Evolutionary conservation across 2,329 filamentous ascomycete genomes (phyloP), one percentile per base, ranked within the genome.

Genomic region (Monosporascus ibericus): DNA sequence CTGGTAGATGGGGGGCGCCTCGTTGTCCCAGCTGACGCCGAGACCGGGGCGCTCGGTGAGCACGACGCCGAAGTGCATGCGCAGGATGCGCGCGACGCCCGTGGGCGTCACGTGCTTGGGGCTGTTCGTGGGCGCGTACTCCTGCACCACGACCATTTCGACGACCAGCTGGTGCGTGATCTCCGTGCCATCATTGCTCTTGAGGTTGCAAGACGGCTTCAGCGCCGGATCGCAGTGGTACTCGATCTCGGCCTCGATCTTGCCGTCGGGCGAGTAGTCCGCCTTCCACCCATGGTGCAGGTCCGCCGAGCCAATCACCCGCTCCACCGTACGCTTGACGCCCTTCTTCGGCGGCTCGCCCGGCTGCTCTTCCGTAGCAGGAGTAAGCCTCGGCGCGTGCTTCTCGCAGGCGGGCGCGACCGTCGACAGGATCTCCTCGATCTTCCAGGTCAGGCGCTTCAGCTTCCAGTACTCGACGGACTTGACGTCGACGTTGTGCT

Each of bases 1-100:
- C 70, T 94, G 87, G 72, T 99, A 99, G 60, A 95, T 82, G 1
- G 92, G 92, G 14, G 92, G 92, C 65, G 89, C 85, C 75, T 99
- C 92, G 71, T 96, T 92, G 62, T 97, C 92, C 92, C 94, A 99
- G 61, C 88, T 90, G 63, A 99, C 92, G 48, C 92, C 92, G 67
- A 96, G 81, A 18, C 92, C 92, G 20, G 82, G 82, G 54, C 89
- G 82, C 72, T 95, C 88, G 4, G 92, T 96, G 51, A 97, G 79
- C 52, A 84, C 76, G 50, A 94, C 78, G 62, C 82, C 84, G 75
- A 96, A 97, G 68, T 95, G 90, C 81, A 96, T 96, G 59, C 92
- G 82, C 55, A 99, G 77, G 49, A 97, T 92, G 58, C 92, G 84
- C 0, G 92, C 94, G 2, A 91, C 88, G 55, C 92, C 92, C 0